A percentile compares a stretch with the other conserved stretches of the same genome.
phyloP scores from a whole-genome alignment of 495 filamentous ascomycete species.

The Parachaetomium inaequale region DNA sequence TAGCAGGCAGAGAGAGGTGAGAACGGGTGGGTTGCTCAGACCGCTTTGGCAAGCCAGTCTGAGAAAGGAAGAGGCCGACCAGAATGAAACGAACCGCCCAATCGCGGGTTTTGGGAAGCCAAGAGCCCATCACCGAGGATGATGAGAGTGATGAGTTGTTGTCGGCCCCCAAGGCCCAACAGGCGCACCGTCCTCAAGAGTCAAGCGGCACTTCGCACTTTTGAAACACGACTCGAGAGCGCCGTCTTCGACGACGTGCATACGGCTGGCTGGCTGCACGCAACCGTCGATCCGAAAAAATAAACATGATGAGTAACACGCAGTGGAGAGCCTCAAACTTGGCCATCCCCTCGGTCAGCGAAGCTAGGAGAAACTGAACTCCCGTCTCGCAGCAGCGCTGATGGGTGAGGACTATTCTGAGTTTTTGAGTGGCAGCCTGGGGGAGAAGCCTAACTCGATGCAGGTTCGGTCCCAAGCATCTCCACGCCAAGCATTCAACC shows the following conservation, averaged over 20 bases:
- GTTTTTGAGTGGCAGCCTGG: conserved; percentile 13
- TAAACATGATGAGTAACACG: conserved; percentile 4
- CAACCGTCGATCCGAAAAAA: neutral
- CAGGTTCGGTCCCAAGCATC: neutral
- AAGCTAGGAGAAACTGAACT: neutral
- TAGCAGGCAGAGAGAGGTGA: neutral
- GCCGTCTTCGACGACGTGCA: neutral
- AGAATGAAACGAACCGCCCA: neutral
- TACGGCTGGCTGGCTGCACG: neutral
- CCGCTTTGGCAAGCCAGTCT: neutral
- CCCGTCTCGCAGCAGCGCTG: neutral
- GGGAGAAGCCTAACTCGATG: conserved; percentile 8
- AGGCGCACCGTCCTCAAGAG: no score
- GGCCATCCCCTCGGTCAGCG: neutral
- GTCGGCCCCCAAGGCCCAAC: conserved; percentile 1
- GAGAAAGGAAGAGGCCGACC: neutral
- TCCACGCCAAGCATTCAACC: conserved; percentile 11
- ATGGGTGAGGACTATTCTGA: conserved; percentile 10
- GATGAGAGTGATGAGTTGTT: neutral
- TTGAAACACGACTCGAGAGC: neutral
- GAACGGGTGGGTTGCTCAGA: neutral
- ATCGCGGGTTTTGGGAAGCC: neutral
- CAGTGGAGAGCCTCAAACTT: neutral
- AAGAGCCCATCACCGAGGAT: no score
- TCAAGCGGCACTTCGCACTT: neutral